Base-by-base conservation (phyloP, 345 rosid species). In the Citrus reticulata region DNA sequence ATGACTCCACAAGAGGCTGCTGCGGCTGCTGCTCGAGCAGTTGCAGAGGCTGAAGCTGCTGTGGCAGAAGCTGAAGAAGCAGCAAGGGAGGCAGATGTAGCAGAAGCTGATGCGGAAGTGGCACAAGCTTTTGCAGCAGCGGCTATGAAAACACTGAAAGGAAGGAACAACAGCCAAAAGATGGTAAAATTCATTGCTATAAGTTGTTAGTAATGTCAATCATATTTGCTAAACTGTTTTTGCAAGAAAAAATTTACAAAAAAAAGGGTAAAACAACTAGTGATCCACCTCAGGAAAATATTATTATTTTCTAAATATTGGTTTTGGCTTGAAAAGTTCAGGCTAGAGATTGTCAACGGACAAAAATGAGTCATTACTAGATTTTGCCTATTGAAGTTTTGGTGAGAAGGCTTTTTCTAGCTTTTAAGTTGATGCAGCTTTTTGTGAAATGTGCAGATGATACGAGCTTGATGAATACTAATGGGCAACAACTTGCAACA, bases 11-110 rank as follows among this genome's bases (percentile, higher is more conserved):
- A 87, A 73, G 98, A 94, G 86, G 99, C 98, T 16, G 93, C 92
- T 68, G 89, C 82, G 4, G 93, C 92, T 68, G 99, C 99, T 58
- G 97, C 94, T 73, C 90, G 81, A 80, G 98, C 98, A 72, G 99
- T 97, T 82, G 92, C 91, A 37, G 93, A 93, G 85, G 98, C 99
- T 68, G 99, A 94, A 86, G 92, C 90, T 78, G 97, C 97, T 35
- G 90, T 93, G 69, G 94, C 93, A 4, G 98, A 84, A 78, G 99
- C 99, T 72, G 98, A 96, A 79, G 95, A 89, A 87, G 99, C 99
- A 81, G 94, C 93, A 16, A 94, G 89, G 78, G 99, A 94, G 79
- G 98, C 99, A 9, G 98, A 96, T 80, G 90, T 84, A 70, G 98
- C 98, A 14, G 99, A 97, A 83, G 98, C 98, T 22, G 92, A 93